Conservation (phyloP, 2,329 filamentous ascomycete genomes). For the Aspergillus bombycis region DNA sequence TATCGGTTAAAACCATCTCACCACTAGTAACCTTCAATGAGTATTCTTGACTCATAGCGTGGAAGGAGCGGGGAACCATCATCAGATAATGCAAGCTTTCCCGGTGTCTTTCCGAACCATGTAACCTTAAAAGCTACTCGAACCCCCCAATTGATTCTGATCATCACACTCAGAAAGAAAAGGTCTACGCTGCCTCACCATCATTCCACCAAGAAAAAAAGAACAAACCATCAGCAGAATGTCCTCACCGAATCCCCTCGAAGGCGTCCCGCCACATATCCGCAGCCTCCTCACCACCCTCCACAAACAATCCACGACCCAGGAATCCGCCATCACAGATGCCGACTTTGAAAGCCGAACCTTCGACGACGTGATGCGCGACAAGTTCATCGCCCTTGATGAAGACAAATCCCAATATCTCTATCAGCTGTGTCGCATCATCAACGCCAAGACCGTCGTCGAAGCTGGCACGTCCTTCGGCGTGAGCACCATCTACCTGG, state of each 20-base stretch:
- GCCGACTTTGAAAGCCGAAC: slow-evolving; percentile 22
- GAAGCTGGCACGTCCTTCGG: slow-evolving; percentile 66
- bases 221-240: neutral
- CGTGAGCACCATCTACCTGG: slow-evolving; percentile 65
- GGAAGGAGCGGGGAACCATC: neutral
- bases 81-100: neutral
- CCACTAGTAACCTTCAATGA: neutral
- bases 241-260: slow-evolving; percentile 13
- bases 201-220: neutral
- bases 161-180: neutral
- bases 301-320: slow-evolving; percentile 35
- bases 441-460: slow-evolving; percentile 55
- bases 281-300: slow-evolving; percentile 34
- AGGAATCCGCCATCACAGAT: slow-evolving; percentile 29
- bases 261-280: slow-evolving; percentile 16
- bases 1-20: neutral
- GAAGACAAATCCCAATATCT: slow-evolving; percentile 61
- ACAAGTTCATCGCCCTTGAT: slow-evolving; percentile 64
- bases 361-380: slow-evolving; percentile 49
- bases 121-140: neutral
- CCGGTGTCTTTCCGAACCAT: neutral
- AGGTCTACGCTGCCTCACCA: neutral
- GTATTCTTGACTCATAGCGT: neutral
- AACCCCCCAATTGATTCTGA: neutral
- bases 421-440: slow-evolving; percentile 57